Percentiles rank a stretch among this genome's conserved stretches.
Conservation (phyloP, 2,329 filamentous ascomycete species). For the Coniochaeta pulveracea region DNA sequence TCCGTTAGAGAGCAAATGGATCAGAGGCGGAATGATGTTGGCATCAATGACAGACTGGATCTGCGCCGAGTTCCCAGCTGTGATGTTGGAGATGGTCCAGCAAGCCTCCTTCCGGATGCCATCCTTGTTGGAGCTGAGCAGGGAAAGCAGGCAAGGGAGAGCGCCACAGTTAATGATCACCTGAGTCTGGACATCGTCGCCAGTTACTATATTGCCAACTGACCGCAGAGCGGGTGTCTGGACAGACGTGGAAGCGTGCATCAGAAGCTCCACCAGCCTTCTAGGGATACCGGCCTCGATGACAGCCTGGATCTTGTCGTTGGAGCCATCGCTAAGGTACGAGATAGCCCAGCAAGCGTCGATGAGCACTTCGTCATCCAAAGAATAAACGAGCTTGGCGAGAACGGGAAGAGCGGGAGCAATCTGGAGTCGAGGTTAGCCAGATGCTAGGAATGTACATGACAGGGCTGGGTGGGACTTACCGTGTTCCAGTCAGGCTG, state of each 20-base stretch:
- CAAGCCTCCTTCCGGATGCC: slow-evolving; percentile 98
- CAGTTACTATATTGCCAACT: slow-evolving; percentile 97
- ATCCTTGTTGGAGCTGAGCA: slow-evolving; percentile 94
- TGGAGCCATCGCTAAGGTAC: slow-evolving; percentile 93
- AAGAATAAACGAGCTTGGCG: slow-evolving; percentile 93
- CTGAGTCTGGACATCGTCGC: slow-evolving; percentile 96
- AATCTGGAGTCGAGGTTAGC: slow-evolving; percentile 49
- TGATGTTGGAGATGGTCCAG: slow-evolving; percentile 99
- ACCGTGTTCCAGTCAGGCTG: slow-evolving; percentile 97
- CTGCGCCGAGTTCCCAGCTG: slow-evolving; percentile 92
- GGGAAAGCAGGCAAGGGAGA: slow-evolving; percentile 80
- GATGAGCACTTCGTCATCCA: slow-evolving; percentile 96
- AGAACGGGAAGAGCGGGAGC: slow-evolving; percentile 88
- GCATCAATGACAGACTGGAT: slow-evolving; percentile 96
- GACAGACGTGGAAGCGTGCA: slow-evolving; percentile 96
- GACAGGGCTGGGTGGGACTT: too few species aligned
- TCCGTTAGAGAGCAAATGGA: slow-evolving; percentile 90
- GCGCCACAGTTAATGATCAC: slow-evolving; percentile 98
- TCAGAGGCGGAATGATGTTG: slow-evolving; percentile 91
- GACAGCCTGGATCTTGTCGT: slow-evolving; percentile 98
- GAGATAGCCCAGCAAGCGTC: slow-evolving; percentile 99
- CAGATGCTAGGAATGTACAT: slow-evolving; percentile 11
- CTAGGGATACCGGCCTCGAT: slow-evolving; percentile 97
- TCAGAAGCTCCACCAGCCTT: slow-evolving; percentile 88
- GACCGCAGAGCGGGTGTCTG: slow-evolving; percentile 95